These are phyloP conservation scores for Tricholoma sp. DNA, from an alignment of 768 basidiomycete species.

Conservation along the genomic window DNA sequence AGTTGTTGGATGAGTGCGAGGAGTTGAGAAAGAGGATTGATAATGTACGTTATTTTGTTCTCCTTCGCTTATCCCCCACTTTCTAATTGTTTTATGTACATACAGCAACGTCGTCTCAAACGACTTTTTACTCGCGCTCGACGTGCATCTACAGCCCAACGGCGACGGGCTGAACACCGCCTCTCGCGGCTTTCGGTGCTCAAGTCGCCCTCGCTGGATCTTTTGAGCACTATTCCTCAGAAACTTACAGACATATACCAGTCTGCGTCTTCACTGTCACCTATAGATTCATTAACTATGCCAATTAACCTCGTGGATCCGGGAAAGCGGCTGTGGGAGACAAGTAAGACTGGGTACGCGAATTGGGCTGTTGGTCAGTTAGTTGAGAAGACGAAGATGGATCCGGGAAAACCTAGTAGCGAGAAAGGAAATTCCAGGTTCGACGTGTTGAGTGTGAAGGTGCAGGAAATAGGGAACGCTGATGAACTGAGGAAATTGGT, in stretches of 20 bases:
- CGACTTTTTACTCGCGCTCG: slow-evolving; percentile 51
- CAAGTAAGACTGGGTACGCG: slow-evolving; percentile 65
- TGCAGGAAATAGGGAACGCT: slow-evolving; percentile 16
- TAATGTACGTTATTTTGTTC: slow-evolving; percentile 37
- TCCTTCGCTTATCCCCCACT: neutral
- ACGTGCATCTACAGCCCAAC: slow-evolving; percentile 39
- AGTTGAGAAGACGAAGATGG: slow-evolving; percentile 25
- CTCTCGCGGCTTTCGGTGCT: slow-evolving; percentile 41
- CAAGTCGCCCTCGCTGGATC: slow-evolving; percentile 30
- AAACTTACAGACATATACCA: slow-evolving; percentile 41
- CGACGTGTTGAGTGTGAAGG: slow-evolving; percentile 17
- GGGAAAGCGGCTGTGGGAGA: slow-evolving; percentile 76
- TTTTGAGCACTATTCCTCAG: slow-evolving; percentile 34
- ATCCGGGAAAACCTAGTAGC: slow-evolving; percentile 7
- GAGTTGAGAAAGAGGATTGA: slow-evolving; percentile 62
- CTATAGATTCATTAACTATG: slow-evolving; percentile 32
- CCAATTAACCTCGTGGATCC: slow-evolving; percentile 40
- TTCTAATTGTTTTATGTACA: neutral
- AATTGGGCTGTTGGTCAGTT: slow-evolving; percentile 71
- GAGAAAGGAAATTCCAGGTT: slow-evolving; percentile 16
- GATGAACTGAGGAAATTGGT: neutral
- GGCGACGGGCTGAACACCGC: slow-evolving; percentile 40
- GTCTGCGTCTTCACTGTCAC: slow-evolving; percentile 44
- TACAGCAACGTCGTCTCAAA: slow-evolving; percentile 64
- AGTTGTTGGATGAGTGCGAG: slow-evolving; percentile 64